Percentiles rank a stretch among this genome's conserved stretches.
These are phyloP conservation scores for Narthecium ossifragum DNA, from an alignment of 106 monocot species.

Conservation along the genomic window DNA sequence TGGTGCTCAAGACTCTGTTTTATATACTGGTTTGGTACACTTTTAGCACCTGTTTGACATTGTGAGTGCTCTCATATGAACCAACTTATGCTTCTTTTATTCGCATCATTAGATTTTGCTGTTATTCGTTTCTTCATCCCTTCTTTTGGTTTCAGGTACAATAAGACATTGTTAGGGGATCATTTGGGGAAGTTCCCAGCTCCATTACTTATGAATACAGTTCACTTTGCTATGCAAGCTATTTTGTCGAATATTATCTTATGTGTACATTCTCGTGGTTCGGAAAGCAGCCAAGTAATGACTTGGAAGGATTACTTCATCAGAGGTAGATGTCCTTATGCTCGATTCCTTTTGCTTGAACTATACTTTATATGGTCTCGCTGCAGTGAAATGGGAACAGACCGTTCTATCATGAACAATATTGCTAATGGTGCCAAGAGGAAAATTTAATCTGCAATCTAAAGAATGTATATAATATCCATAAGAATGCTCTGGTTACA, in stretches of 20 bases:
- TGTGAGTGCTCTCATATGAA: constrained; percentile 73
- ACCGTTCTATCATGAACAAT: too few relatives aligned
- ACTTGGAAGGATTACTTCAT: constrained; percentile 89
- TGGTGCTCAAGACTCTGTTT: constrained; percentile 62
- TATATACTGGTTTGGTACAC: constrained; percentile 79
- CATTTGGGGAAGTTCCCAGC: constrained; percentile 78
- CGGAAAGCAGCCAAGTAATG: constrained; percentile 26
- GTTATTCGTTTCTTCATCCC: too few relatives aligned
- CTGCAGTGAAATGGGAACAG: too few relatives aligned
- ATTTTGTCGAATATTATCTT: constrained; percentile 52
- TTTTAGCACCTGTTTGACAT: constrained; percentile 79
- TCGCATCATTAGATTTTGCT: too few relatives aligned
- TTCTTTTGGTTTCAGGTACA: constrained; percentile 47
- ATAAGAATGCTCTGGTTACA: too few relatives aligned
- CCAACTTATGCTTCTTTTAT: too few relatives aligned
- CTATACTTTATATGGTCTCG: too few relatives aligned
- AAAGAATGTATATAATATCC: too few relatives aligned
- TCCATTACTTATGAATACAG: constrained; percentile 88
- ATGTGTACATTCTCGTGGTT: constrained; percentile 29
- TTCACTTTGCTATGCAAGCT: constrained; percentile 92
- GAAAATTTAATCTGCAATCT: too few relatives aligned
- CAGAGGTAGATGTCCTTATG: constrained; percentile 63
- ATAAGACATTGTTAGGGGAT: constrained; percentile 85
- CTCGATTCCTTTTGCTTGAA: too few relatives aligned
- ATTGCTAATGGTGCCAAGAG: too few relatives aligned